Evolutionary conservation across 257 asterid genomes (phyloP).

Genomic region (Nicotiana obtusifolia): DNA sequence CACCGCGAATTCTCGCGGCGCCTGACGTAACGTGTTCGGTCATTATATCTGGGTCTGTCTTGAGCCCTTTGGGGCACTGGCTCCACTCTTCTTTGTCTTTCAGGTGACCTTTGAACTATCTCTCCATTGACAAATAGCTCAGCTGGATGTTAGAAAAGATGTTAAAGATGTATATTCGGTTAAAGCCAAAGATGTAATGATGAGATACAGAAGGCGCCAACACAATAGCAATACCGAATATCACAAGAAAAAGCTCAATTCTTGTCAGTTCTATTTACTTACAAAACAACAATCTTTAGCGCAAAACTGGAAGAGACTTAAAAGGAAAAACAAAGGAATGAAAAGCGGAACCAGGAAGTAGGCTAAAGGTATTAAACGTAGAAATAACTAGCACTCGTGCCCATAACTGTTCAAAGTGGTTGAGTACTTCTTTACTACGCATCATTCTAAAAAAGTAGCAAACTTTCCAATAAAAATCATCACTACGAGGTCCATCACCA

Average conservation of each 20-base stretch:
- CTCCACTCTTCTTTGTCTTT: conserved; percentile 90
- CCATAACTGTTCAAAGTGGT: not conserved
- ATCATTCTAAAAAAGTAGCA: not conserved
- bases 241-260: not conserved
- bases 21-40: conserved; percentile 71
- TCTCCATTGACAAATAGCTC: conserved; percentile 82
- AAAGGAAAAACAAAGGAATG: not conserved
- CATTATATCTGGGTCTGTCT: conserved; percentile 89
- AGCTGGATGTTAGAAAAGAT: conserved; percentile 33
- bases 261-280: not conserved
- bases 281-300: not conserved
- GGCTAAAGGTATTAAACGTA: not conserved
- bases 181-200: not conserved
- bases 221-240: not conserved
- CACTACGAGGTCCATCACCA: not conserved
- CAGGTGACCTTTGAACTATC: conserved; percentile 87
- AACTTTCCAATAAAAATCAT: not conserved
- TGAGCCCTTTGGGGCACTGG: conserved; percentile 85
- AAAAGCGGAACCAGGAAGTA: not conserved
- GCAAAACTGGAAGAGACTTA: not conserved
- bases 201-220: not conserved
- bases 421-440: not conserved
- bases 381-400: not conserved
- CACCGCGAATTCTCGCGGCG: conserved; percentile 64
- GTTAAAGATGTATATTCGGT: not conserved